Evolutionary conservation across 768 basidiomycete species (phyloP), one percentile per base, ranked within the genome.

Genomic region (Amanita muscaria): DNA sequence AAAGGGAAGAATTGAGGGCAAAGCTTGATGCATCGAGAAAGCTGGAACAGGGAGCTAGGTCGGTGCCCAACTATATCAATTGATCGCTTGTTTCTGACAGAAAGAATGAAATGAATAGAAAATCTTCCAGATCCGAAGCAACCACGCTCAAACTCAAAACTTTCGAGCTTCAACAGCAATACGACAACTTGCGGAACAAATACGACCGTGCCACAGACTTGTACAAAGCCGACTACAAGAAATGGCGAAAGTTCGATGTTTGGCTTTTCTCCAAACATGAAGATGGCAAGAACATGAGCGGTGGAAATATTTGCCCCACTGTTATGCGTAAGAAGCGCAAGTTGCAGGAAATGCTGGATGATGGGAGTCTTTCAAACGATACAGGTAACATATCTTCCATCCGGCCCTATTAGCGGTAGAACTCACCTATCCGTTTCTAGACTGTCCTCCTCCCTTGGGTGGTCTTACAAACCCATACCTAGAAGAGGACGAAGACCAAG

Each of bases 171-270:
- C 53, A 68, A 44, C 52, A 42, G 25, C 66, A 66, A 10, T 77
- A 74, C 45, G 72, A 77, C 31, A 64, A 62, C 1, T 61, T 83
- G 1, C 48, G 59, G 4, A 60, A 63, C 30, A 61, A 65, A 22
- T 70, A 71, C 43, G 64, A 68, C 40, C 67, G 72, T 1, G 70
- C 70, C 10, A 67, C 66, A 9, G 63, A 58, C 16, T 69, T 68
- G 15, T 77, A 76, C 57, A 68, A 72, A 48, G 47, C 49, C 15
- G 74, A 83, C 55, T 78, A 70, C 59, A 69, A 69, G 56, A 72
- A 66, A 46, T 82, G 76, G 76, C 59, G 59, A 33, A 54, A 52
- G 12, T 65, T 74, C 51, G 69, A 69, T 40, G 49, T 57, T 22
- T 77, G 68, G 70, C 51, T 74, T 4, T 64, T 64, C 37, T 53